phyloP scores from a whole-genome alignment of 2,329 filamentous ascomycete genomes.

The Phoma sp. region DNA sequence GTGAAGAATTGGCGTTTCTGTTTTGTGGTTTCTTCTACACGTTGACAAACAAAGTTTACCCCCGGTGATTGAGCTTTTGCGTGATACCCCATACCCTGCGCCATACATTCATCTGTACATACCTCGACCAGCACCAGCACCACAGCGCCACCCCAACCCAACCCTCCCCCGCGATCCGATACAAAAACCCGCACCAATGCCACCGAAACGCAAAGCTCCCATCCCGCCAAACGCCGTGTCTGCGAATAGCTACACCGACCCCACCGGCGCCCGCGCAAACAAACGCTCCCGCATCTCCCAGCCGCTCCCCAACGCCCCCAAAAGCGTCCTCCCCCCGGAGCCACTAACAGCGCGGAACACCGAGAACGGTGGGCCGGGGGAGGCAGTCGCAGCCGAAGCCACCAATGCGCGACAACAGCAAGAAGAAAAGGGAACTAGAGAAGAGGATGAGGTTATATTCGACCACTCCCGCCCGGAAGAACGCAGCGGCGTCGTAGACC shows the following conservation, averaged over 20 bases:
- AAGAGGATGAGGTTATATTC: constrained; percentile 19
- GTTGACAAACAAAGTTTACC: too few species aligned
- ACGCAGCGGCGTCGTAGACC: constrained; percentile 50
- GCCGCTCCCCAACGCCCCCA: constrained; percentile 34
- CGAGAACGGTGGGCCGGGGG: constrained; percentile 27
- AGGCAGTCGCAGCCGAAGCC: constrained; percentile 12
- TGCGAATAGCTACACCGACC: constrained; percentile 44
- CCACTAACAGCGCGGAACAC: constrained; percentile 19
- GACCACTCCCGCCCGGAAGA: constrained; percentile 49
- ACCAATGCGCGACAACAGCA: background rate
- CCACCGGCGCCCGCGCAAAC: constrained; percentile 42
- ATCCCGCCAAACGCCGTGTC: constrained; percentile 23
- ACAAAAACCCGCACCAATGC: too few species aligned
- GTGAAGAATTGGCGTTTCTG: too few species aligned
- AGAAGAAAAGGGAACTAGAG: too few species aligned
- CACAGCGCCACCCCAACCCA: too few species aligned
- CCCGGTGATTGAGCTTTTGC: too few species aligned
- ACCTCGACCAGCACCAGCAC: too few species aligned
- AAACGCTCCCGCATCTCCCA: constrained; percentile 46
- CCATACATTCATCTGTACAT: too few species aligned
- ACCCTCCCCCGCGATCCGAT: too few species aligned
- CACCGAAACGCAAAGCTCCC: constrained; percentile 44
- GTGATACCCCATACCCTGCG: too few species aligned
- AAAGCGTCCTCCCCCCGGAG: constrained; percentile 17
- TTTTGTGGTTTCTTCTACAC: background rate